phyloP scores from a whole-genome alignment of 176 grass and related monocot genomes.

The Avena atlantica region DNA sequence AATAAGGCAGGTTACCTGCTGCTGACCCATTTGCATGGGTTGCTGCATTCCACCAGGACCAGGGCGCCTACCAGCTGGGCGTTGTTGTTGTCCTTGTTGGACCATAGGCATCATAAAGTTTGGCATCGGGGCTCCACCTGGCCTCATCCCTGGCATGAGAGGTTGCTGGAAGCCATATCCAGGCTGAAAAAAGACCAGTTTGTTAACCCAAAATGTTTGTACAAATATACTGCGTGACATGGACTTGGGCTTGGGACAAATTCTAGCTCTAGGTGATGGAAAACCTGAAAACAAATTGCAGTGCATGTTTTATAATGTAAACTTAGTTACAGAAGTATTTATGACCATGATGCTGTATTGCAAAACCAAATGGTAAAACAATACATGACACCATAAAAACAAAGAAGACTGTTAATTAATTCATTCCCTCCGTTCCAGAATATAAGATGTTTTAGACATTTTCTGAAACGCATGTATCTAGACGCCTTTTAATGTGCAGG shows the following conservation, averaged over 20 bases:
- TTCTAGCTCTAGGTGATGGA: too few species aligned
- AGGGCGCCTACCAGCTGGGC: slow-evolving; percentile 61
- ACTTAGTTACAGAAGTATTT: not conserved
- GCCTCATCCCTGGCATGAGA: slow-evolving; percentile 85
- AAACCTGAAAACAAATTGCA: too few species aligned
- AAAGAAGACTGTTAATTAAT: not conserved
- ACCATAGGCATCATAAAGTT: slow-evolving; percentile 87
- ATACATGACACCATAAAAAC: not conserved
- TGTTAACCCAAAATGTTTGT: slow-evolving; percentile 2
- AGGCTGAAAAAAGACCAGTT: slow-evolving; percentile 54
- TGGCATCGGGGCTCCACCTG: slow-evolving; percentile 60
- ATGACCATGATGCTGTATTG: not conserved
- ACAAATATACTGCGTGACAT: not conserved
- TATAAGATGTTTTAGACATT: too few species aligned
- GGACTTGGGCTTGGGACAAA: not conserved
- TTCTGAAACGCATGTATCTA: too few species aligned
- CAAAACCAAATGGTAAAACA: not conserved
- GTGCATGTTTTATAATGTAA: too few species aligned
- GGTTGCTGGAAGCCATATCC: slow-evolving; percentile 95
- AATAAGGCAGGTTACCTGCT: slow-evolving; percentile 55
- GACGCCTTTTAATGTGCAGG: too few species aligned
- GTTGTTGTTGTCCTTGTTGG: slow-evolving; percentile 85
- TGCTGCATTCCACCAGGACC: slow-evolving; percentile 66
- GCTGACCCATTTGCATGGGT: slow-evolving; percentile 58
- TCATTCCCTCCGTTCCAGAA: not conserved